Percentiles rank a stretch among this genome's conserved stretches.
These are phyloP conservation scores for Lachancea kluyveri DNA, from an alignment of 805 yeast genomes.

Conservation along the genomic window DNA sequence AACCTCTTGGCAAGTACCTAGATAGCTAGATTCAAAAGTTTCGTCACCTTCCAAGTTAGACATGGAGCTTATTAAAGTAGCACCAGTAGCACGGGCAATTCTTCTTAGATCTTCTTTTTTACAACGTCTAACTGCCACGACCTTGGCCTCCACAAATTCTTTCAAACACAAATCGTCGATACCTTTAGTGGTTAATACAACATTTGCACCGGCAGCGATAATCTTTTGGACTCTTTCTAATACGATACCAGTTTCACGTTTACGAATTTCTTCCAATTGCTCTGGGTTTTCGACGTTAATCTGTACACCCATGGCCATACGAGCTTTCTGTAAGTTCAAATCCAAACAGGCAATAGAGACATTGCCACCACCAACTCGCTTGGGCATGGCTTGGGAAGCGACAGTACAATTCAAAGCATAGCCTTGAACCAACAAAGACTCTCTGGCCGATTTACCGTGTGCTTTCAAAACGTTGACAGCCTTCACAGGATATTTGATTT, in stretches of 20 bases:
- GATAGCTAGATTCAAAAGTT: constrained; percentile 73
- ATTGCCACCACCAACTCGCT: constrained; percentile 37
- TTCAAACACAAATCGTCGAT: constrained; percentile 89
- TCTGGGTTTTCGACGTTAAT: constrained; percentile 97
- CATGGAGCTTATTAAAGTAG: constrained; percentile 78
- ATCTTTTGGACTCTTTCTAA: constrained; percentile 78
- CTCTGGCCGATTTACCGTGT: constrained; percentile 88
- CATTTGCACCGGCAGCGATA: constrained; percentile 85
- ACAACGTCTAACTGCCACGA: constrained; percentile 95
- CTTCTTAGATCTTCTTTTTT: constrained; percentile 94
- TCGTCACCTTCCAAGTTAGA: constrained; percentile 96
- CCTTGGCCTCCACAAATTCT: constrained; percentile 84
- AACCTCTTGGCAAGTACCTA: constrained; percentile 89
- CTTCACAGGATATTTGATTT: constrained; percentile 87
- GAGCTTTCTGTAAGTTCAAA: constrained; percentile 88
- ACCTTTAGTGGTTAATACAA: constrained; percentile 88
- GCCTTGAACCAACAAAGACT: constrained; percentile 83
- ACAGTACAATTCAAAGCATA: constrained; percentile 96
- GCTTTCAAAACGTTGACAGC: constrained; percentile 95
- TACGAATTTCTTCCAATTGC: constrained; percentile 86
- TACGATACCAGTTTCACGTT: constrained; percentile 81
- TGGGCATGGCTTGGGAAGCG: constrained; percentile 95
- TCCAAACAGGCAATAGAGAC: constrained; percentile 88
- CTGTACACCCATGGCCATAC: constrained; percentile 98
- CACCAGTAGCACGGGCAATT: constrained; percentile 98